Percentiles rank a stretch among this genome's conserved stretches.
phyloP scores from a whole-genome alignment of 1,139 yeast genomes.

The Sugiyamaella pinicola region DNA sequence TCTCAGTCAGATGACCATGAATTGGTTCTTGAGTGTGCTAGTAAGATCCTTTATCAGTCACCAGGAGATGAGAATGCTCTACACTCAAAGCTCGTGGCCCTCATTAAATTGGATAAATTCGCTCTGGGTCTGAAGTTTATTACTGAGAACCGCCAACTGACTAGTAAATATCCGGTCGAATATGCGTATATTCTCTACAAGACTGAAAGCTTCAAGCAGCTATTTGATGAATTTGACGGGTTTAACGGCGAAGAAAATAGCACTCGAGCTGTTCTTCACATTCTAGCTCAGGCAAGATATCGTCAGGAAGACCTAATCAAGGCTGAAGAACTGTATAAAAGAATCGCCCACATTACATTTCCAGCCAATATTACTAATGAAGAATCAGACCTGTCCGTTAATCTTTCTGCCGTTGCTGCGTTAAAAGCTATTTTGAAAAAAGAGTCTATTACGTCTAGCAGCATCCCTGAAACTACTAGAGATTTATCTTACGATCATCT shows the following conservation, averaged over 20 bases:
- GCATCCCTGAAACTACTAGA: not conserved
- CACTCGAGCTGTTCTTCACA: slow-evolving; percentile 53
- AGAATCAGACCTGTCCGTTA: slow-evolving; percentile 62
- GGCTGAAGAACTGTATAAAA: slow-evolving; percentile 59
- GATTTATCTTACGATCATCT: slow-evolving; percentile 54
- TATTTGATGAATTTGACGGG: slow-evolving; percentile 38
- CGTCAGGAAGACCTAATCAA: slow-evolving; percentile 59
- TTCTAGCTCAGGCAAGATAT: slow-evolving; percentile 82
- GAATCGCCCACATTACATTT: slow-evolving; percentile 44
- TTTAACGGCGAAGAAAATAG: slow-evolving; percentile 18
- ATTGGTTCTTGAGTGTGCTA: slow-evolving; percentile 51
- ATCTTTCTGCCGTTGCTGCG: slow-evolving; percentile 69
- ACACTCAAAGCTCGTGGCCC: slow-evolving; percentile 64
- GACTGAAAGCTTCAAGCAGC: slow-evolving; percentile 52
- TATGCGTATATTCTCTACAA: slow-evolving; percentile 73
- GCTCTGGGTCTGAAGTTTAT: slow-evolving; percentile 53
- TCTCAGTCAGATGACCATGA: slow-evolving; percentile 52
- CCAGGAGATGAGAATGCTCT: slow-evolving; percentile 56
- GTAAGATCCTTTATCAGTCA: slow-evolving; percentile 47
- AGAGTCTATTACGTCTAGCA: not conserved
- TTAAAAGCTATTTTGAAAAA: slow-evolving; percentile 43
- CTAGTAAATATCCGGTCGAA: slow-evolving; percentile 45
- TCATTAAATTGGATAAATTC: slow-evolving; percentile 73
- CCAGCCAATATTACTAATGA: slow-evolving; percentile 36
- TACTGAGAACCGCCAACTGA: slow-evolving; percentile 21